Evolutionary conservation across 2,329 filamentous ascomycete genomes (phyloP).

Genomic region (Didymosphaeria variabile): DNA sequence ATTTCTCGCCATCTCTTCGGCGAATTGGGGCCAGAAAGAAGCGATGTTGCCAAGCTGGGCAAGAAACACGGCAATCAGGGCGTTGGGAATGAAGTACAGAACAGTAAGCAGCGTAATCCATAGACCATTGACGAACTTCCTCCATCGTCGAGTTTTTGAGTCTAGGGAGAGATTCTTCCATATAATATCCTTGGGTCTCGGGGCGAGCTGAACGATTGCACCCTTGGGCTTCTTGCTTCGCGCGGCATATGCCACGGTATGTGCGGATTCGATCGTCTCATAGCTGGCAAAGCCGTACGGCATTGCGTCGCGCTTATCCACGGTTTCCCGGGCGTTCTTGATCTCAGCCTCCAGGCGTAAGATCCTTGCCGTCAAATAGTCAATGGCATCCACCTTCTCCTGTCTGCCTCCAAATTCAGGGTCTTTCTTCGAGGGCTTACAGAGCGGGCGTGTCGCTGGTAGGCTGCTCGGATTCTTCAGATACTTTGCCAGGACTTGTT

Average conservation of each 20-base stretch:
- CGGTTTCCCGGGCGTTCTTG: slow-evolving; percentile 78
- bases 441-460: slow-evolving; percentile 78
- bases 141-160: slow-evolving; percentile 73
- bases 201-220: slow-evolving; percentile 79
- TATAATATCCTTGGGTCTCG: slow-evolving; percentile 89
- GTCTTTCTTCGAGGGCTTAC: slow-evolving; percentile 83
- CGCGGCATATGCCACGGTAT: slow-evolving; percentile 83
- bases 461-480: slow-evolving; percentile 85
- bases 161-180: slow-evolving; percentile 90
- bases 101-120: slow-evolving; percentile 85
- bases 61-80: slow-evolving; percentile 91
- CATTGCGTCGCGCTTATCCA: slow-evolving; percentile 89
- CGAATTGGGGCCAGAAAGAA: slow-evolving; percentile 79
- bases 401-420: slow-evolving; percentile 66
- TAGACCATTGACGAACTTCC: slow-evolving; percentile 79
- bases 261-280: slow-evolving; percentile 85
- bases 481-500: slow-evolving; percentile 86
- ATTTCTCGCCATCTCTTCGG: slow-evolving; percentile 68
- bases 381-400: slow-evolving; percentile 90
- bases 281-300: slow-evolving; percentile 96
- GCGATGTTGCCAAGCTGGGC: slow-evolving; percentile 85
- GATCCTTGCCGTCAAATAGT: slow-evolving; percentile 88
- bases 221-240: slow-evolving; percentile 83
- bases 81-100: slow-evolving; percentile 90
- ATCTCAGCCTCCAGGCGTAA: slow-evolving; percentile 83